Base-by-base conservation (phyloP, 2,329 filamentous ascomycete genomes). In the Cladophialophora psammophila region DNA sequence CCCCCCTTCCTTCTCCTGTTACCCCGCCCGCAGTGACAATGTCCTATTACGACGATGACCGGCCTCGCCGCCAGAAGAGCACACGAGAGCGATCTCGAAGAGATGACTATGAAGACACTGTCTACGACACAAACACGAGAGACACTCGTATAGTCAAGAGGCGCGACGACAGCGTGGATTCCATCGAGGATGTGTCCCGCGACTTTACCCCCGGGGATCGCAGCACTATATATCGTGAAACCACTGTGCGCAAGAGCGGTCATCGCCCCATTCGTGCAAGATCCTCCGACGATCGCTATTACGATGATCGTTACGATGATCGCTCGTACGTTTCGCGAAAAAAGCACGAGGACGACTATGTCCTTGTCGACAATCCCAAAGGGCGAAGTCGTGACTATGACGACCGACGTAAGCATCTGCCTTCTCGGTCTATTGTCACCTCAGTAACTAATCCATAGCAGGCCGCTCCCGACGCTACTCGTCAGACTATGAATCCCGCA, bases 121-220 rank as follows among this genome's bases (percentile, higher is more conserved):
- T 69, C 57, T 70, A 73, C 52, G 70, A 72, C 18, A 57, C 66
- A 31, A 71, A 70, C 42, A 62, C 68, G 26, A 64, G 68, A 70
- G 72, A 72, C 18, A 72, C 65, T 35, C 66, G 69, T 18, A 67
- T 74, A 42, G 69, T 72, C 42, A 69, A 64, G 76, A 82, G 58
- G 18, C 89, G 90, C 71, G 90, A 94, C 76, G 90, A 93, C 74
- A 93, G 90, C 78, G 89, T 90, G 54, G 81, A 90, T 32, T 89
- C 89, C 2, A 80, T 96, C 75, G 94, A 97, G 80, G 92, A 96
- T 80, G 88, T 96, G 67, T 88, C 88, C 71, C 89, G 93, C 72
- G 91, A 96, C 73, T 96, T 96, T 74, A 92, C 92, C 36, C 91
- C 92, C 6, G 90, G 89, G 5, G 88, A 85, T 42, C 77, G 78